These are phyloP conservation scores for Sporobolomyces pararoseus DNA, from an alignment of 768 basidiomycete species.

Conservation along the genomic window DNA sequence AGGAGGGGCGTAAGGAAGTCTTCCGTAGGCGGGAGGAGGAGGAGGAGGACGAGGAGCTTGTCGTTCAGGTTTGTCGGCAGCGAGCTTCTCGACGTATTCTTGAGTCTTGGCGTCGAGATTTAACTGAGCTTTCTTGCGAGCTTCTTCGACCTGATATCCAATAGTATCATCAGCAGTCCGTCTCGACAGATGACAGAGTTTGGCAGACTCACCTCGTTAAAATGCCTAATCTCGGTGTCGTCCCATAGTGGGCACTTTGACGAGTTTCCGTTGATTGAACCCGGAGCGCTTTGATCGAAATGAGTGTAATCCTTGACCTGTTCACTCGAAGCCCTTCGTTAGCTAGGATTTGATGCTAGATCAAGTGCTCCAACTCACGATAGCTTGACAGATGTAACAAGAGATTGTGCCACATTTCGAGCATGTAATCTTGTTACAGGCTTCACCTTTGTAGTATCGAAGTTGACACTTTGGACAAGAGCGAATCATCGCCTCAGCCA, in stretches of 20 bases:
- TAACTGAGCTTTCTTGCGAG: slow-evolving; percentile 24
- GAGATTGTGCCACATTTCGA: slow-evolving; percentile 40
- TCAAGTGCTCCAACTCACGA: background rate
- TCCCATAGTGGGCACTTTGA: slow-evolving; percentile 30
- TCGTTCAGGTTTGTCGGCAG: slow-evolving; percentile 8
- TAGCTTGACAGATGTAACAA: slow-evolving; percentile 49
- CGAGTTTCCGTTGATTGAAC: background rate
- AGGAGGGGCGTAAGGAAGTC: background rate
- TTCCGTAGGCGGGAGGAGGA: background rate
- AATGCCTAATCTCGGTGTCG: slow-evolving; percentile 21
- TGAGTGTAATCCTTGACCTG: slow-evolving; percentile 40
- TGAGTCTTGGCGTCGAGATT: background rate
- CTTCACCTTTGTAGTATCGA: slow-evolving; percentile 47
- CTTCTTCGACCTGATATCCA: slow-evolving; percentile 35
- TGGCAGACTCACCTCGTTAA: slow-evolving; percentile 21
- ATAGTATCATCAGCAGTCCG: too few species aligned
- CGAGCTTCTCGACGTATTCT: slow-evolving; percentile 21
- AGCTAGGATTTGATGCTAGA: background rate
- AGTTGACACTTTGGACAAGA: slow-evolving; percentile 50
- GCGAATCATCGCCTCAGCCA: slow-evolving; percentile 50
- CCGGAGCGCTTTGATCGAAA: slow-evolving; percentile 11
- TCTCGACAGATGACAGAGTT: background rate
- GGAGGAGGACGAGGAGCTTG: background rate
- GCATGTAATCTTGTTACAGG: slow-evolving; percentile 46
- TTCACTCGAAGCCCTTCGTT: background rate